Evolutionary conservation across 345 rosid species (phyloP), one percentile per base, ranked within the genome.

Genomic region (Adansonia digitata): DNA sequence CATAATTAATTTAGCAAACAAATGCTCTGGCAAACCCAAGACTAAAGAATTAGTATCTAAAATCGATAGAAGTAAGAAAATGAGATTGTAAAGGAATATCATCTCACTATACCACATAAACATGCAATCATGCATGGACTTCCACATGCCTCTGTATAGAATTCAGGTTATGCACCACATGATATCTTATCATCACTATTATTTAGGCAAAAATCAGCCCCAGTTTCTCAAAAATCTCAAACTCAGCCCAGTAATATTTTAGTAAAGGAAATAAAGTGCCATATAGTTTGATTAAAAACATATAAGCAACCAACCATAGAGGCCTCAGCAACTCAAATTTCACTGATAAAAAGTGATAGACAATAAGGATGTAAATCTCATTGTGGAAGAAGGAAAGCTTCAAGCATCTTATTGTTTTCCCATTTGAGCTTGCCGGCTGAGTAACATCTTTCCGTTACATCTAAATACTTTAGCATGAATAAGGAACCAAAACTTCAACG

Each of bases 1-100:
- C 67, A 62, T 46, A 77, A 57, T 74, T 55, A 77, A 60, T 57
- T 49, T 74, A 77, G 60, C 51, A 71, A 76, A 43, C 69, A 63
- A n/a, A 63, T 63, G 24, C 34, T 39, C 14, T 14, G n/a, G 51
- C 27, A 46, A 69, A 68, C 7, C 24, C 64, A 40, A n/a, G 46
- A 26, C 43, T 22, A 62, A 71, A 64, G 17, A 71, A 34, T 51
- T 26, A 77, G 68, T 17, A 51, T 40, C 26, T 5, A 57, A 75
- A 71, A 6, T 61, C 59, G 27, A 51, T 69, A 66, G 12, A 39
- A 77, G 42, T 35, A 48, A 9, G 24, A 63, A 59, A 39, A 20
- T 53, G 43, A 42, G 5, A 48, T 9, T n/a, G 61, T 77, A 70
- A 24, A 51, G 73, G 37, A 77, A 13, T 39, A 13, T 20, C 65